phyloP scores from a whole-genome alignment of 164 flowering plant genomes.

The Annona cherimola region DNA sequence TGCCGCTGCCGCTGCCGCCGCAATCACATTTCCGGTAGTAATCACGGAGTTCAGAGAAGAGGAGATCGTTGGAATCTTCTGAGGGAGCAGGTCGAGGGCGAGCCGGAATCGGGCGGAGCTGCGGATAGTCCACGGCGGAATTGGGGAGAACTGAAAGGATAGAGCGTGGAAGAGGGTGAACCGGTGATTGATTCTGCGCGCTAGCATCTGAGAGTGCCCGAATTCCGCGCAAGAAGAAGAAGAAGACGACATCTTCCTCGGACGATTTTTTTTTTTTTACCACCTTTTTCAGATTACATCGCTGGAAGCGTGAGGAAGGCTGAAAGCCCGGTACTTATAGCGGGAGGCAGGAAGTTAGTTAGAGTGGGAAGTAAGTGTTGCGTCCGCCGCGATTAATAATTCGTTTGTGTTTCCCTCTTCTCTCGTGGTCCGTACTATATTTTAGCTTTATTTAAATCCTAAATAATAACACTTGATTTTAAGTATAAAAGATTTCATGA shows the following conservation, averaged over 20 bases:
- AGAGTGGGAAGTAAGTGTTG: background rate
- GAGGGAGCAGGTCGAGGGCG: conserved; percentile 25
- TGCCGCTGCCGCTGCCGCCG: conserved; percentile 55
- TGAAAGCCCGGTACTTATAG: background rate
- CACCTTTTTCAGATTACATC: background rate
- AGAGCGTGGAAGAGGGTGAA: background rate
- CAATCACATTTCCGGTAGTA: conserved; percentile 50
- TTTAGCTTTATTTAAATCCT: no score
- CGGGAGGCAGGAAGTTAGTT: background rate
- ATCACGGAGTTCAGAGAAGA: conserved; percentile 37
- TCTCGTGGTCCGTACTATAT: no score
- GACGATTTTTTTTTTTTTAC: background rate
- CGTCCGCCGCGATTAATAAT: no score
- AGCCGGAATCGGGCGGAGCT: conserved; percentile 16
- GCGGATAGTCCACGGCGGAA: conserved; percentile 2
- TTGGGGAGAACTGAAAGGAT: background rate
- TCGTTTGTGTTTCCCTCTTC: no score
- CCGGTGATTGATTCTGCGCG: background rate
- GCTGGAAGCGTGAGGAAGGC: background rate
- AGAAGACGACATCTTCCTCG: conserved; percentile 1
- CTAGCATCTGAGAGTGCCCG: background rate
- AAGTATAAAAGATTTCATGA: no score
- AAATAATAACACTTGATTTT: no score
- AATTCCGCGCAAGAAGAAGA: conserved; percentile 3
- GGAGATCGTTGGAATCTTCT: conserved; percentile 24